Conservation (phyloP, 108 stramenopile genomes). For the Cyclotella cryptica region DNA sequence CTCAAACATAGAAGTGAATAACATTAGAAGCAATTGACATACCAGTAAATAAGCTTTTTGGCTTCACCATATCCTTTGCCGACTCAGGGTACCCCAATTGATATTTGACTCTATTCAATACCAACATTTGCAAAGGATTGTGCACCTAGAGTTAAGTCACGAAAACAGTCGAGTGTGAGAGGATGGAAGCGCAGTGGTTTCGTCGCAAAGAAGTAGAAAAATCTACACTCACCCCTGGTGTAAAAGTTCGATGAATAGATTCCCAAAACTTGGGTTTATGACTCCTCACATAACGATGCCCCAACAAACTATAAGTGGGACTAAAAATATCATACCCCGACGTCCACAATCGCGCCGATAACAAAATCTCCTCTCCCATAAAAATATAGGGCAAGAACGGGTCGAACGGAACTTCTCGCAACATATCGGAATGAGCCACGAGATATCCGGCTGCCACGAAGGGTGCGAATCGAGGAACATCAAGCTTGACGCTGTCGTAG, state of each 20-base stretch:
- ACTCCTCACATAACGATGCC: slow-evolving; percentile 91
- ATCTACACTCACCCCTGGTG: slow-evolving; percentile 46
- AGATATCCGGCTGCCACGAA: slow-evolving; percentile 87
- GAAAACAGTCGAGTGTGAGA: background rate
- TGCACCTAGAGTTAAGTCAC: slow-evolving; percentile 45
- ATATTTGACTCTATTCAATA: slow-evolving; percentile 80
- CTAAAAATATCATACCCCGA: slow-evolving; percentile 96
- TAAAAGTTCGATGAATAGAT: slow-evolving; percentile 84
- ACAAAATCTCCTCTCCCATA: slow-evolving; percentile 97
- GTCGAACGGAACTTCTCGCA: slow-evolving; percentile 94
- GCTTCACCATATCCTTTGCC: slow-evolving; percentile 74
- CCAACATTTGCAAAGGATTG: slow-evolving; percentile 80
- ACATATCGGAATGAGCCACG: slow-evolving; percentile 60
- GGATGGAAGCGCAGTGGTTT: too few relatives aligned
- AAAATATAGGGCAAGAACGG: slow-evolving; percentile 98
- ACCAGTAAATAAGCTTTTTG: slow-evolving; percentile 66
- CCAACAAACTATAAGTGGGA: slow-evolving; percentile 87
- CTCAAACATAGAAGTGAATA: background rate
- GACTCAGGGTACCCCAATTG: slow-evolving; percentile 90
- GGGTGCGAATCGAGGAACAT: slow-evolving; percentile 81
- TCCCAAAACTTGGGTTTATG: slow-evolving; percentile 99
- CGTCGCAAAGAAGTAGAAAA: too few relatives aligned
- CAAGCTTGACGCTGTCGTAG: slow-evolving; percentile 67
- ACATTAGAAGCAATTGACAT: slow-evolving; percentile 4
- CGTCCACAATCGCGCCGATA: slow-evolving; percentile 92